Evolutionary conservation across 331 rosid species (phyloP).

Genomic region (Rhamnella rubrinervis): DNA sequence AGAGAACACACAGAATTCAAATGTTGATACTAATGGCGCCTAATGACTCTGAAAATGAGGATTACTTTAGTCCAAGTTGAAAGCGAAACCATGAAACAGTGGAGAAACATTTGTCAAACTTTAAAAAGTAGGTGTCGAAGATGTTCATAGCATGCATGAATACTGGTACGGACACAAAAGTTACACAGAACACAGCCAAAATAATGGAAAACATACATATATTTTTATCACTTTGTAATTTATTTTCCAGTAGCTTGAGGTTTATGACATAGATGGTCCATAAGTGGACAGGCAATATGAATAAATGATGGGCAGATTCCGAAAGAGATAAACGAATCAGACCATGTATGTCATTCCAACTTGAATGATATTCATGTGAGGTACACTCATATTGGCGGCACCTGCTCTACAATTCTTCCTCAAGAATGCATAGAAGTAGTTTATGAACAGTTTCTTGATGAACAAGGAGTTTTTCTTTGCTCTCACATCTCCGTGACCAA

Average conservation of each 20-base stretch:
- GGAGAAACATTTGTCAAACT: constrained; percentile 9
- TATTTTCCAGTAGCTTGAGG: neutral
- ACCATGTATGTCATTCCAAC: constrained; percentile 95
- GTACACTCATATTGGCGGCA: constrained; percentile 79
- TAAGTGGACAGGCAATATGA: neutral
- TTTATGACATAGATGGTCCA: constrained; percentile 4
- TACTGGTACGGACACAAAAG: neutral
- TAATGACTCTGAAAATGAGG: too few relatives aligned
- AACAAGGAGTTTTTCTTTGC: constrained; percentile 89
- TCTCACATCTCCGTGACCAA: constrained; percentile 82
- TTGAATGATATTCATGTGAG: constrained; percentile 86
- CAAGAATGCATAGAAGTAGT: constrained; percentile 85
- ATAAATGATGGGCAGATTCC: neutral
- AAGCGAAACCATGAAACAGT: neutral
- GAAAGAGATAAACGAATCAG: constrained; percentile 27
- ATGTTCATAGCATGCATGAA: too few relatives aligned
- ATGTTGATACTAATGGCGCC: too few relatives aligned
- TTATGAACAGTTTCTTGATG: constrained; percentile 73
- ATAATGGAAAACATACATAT: too few relatives aligned
- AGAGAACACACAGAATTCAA: too few relatives aligned
- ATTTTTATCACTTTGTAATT: neutral
- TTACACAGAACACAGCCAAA: neutral
- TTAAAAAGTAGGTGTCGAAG: neutral
- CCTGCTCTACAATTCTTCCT: constrained; percentile 86
- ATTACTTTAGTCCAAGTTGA: too few relatives aligned